Evolutionary conservation across 768 basidiomycete species (phyloP), one percentile per base, ranked within the genome.

Genomic region (Dacryopinax primogenitus): DNA sequence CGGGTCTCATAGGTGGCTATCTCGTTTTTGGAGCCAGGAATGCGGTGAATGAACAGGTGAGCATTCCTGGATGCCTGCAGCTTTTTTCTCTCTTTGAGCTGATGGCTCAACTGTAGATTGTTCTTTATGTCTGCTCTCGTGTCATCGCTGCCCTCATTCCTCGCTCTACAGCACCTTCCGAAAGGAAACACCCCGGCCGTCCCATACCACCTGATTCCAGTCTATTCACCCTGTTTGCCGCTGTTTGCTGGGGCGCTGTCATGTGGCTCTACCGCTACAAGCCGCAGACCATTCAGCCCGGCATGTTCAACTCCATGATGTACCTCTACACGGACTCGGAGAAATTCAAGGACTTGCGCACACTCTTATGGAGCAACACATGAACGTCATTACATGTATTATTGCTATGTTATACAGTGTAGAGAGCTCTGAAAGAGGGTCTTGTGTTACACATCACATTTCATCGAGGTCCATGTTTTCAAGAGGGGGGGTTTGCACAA

Each of bases 301-400:
- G 94, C 65, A 91, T 97, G 92, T 92, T 92, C 79, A 90, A 84
- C 77, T 90, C 88, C 18, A 97, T 96, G 94, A 83, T 82, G 65
- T 99, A 98, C 75, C 80, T 99, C 37, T 99, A 98, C 77, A 84
- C 86, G 37, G 92, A 98, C 74, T 94, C 92, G 21, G 90, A 98
- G 67, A 76, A 78, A 44, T 98, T 94, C 93, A 83, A 79, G 62
- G 80, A 83, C 71, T 76, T 96, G 45, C 84, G 80, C 76, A 96
- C 92, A 62, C 76, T 98, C 62, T 75, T 97, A 63, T 96, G 94
- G 93, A 88, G 91, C 71, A 95, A 96, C 76, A 86, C 81, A 72
- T 93, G 75, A n/a, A n/a, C n/a, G 78, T 63, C 28, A 32, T 33
- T 63, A 68, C 67, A 66, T 66, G 51, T 58, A 58, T 30, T 28